Evolutionary conservation across 371 early-diverging fungal genomes (phyloP).

Genomic region (Actinomortierella wolfii): DNA sequence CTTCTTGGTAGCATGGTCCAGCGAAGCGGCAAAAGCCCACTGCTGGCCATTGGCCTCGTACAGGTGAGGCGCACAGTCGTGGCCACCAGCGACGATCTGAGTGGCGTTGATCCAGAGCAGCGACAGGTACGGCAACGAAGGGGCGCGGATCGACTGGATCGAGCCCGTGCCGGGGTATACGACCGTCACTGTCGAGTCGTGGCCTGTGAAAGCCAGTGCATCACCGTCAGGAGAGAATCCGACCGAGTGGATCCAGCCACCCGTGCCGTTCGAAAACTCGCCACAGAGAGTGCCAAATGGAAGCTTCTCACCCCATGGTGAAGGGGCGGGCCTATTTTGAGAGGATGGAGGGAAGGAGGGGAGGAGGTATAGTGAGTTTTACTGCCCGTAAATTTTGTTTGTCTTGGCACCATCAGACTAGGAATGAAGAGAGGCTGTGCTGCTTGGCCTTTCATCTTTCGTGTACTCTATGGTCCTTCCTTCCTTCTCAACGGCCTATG

Average conservation of each 20-base stretch:
- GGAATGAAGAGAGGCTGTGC: background rate
- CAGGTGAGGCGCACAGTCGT: slow-evolving; percentile 91
- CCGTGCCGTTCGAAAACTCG: slow-evolving; percentile 79
- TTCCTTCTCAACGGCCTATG: too few species aligned
- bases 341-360: too few species aligned
- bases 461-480: too few species aligned
- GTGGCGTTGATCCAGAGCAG: slow-evolving; percentile 79
- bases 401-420: background rate
- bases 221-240: slow-evolving; percentile 94
- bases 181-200: slow-evolving; percentile 85
- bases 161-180: slow-evolving; percentile 72
- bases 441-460: too few species aligned
- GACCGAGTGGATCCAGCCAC: slow-evolving; percentile 95
- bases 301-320: slow-evolving; percentile 93
- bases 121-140: slow-evolving; percentile 78
- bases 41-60: slow-evolving; percentile 66
- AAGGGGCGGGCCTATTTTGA: slow-evolving; percentile 62
- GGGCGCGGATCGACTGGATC: slow-evolving; percentile 62
- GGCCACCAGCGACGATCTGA: slow-evolving; percentile 88
- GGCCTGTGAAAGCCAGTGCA: slow-evolving; percentile 85
- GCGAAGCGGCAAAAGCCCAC: slow-evolving; percentile 75
- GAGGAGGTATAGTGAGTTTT: too few species aligned
- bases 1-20: slow-evolving; percentile 76
- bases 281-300: slow-evolving; percentile 94
- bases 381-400: too few species aligned